phyloP scores from a whole-genome alignment of 345 rosid genomes.

The Gossypium stocksii region DNA sequence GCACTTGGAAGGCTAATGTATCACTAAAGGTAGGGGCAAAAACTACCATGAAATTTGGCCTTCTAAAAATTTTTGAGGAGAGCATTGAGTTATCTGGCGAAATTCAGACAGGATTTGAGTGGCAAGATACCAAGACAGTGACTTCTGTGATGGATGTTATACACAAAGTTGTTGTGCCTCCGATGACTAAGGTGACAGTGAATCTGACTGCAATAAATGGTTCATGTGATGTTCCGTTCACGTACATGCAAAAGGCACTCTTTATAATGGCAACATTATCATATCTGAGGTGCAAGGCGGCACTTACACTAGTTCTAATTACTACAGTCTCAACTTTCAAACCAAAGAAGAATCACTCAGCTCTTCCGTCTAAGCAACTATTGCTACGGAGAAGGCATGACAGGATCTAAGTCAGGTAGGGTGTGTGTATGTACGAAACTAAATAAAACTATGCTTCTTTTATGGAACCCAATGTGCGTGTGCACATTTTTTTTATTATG shows the following conservation, averaged over 20 bases:
- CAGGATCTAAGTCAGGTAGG: neutral
- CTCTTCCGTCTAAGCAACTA: neutral
- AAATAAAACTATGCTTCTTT: neutral
- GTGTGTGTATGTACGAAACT: neutral
- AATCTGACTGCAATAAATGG: neutral
- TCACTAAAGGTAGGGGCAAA: neutral
- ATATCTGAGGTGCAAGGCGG: neutral
- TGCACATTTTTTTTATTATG: neutral
- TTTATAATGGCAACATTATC: neutral
- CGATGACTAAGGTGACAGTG: neutral
- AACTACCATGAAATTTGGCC: neutral
- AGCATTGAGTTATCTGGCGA: neutral
- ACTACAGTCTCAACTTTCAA: neutral
- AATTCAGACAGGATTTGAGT: neutral
- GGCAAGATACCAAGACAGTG: neutral
- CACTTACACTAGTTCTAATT: neutral
- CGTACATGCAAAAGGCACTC: neutral
- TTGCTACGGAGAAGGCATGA: neutral
- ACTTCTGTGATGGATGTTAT: neutral
- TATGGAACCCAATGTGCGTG: neutral
- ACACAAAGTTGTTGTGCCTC: neutral
- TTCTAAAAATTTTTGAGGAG: neutral
- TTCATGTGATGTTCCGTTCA: neutral
- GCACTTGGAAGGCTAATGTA: neutral
- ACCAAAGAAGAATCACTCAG: neutral